A percentile compares a stretch with the other conserved stretches of the same genome.
Conservation (phyloP, 176 grass and related monocot genomes). For the Avena insularis region DNA sequence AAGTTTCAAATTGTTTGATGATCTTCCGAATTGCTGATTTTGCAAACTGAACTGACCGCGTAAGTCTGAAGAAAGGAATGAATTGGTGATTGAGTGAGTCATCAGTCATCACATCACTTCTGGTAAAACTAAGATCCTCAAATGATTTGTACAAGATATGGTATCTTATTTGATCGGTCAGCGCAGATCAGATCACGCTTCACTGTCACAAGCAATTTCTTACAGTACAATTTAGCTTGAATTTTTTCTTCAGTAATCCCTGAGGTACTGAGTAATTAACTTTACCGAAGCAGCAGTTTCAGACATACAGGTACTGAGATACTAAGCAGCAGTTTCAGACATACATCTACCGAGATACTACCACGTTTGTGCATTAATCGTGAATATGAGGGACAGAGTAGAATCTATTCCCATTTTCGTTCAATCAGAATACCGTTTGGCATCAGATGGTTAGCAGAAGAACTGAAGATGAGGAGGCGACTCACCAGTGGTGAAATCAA, state of each 20-base stretch:
- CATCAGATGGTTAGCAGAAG: slow-evolving; percentile 23
- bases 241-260: neutral
- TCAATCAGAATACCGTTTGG: neutral
- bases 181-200: slow-evolving; percentile 22
- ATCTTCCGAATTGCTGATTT: slow-evolving; percentile 1
- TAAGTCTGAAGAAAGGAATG: slow-evolving; percentile 21
- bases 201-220: neutral
- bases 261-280: neutral
- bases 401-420: neutral
- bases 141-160: neutral
- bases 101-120: slow-evolving; percentile 15
- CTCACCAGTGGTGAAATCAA: slow-evolving; percentile 92
- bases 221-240: neutral
- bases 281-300: neutral
- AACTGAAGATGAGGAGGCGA: neutral
- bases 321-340: neutral
- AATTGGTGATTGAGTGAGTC: neutral
- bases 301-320: neutral
- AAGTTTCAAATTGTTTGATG: slow-evolving; percentile 1
- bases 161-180: neutral
- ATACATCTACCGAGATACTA: neutral
- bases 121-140: neutral
- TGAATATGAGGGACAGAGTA: neutral
- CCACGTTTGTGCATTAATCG: neutral
- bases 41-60: neutral